A percentile compares a stretch with the other conserved stretches of the same genome.
Conservation (phyloP, 2,329 filamentous ascomycete genomes). For the Furcasterigmium furcatum region DNA sequence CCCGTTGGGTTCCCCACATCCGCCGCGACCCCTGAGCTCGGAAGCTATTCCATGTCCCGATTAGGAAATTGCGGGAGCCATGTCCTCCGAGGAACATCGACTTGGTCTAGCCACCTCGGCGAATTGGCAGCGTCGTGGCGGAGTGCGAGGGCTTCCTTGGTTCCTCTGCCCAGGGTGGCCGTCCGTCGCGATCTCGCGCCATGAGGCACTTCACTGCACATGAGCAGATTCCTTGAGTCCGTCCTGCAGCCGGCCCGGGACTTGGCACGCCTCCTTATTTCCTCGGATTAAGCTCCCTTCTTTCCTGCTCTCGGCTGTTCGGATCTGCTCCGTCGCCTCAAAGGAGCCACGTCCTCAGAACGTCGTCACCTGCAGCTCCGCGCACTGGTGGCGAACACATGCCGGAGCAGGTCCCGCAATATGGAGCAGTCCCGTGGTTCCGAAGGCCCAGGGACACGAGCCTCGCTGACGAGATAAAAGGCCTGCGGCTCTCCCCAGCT, state of each 20-base stretch:
- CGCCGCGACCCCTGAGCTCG: slow-evolving; percentile 10
- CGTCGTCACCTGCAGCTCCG: not conserved
- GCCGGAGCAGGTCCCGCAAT: not conserved
- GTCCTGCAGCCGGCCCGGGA: not conserved
- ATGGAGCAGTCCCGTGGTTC: not conserved
- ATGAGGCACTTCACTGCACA: not conserved
- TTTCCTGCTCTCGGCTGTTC: slow-evolving; percentile 1
- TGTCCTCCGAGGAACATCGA: slow-evolving; percentile 11
- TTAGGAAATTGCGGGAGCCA: slow-evolving; percentile 13
- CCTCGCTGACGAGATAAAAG: not conserved
- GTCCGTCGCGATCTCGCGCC: not conserved
- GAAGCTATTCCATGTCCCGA: slow-evolving; percentile 8
- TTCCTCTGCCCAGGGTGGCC: not conserved
- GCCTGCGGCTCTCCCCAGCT: not conserved
- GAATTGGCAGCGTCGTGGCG: slow-evolving; percentile 3
- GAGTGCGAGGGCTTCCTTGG: too few relatives aligned
- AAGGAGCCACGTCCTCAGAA: not conserved
- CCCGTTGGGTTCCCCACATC: slow-evolving; percentile 9
- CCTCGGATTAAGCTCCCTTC: not conserved
- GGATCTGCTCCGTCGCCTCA: slow-evolving; percentile 2
- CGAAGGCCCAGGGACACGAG: not conserved
- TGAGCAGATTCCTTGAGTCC: too few relatives aligned
- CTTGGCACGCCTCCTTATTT: not conserved
- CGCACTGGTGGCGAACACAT: not conserved
- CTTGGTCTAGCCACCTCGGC: slow-evolving; percentile 6